These are phyloP conservation scores for Leccinum ponderosum DNA, from an alignment of 1,284 basidiomycete species.

Conservation along the genomic window DNA sequence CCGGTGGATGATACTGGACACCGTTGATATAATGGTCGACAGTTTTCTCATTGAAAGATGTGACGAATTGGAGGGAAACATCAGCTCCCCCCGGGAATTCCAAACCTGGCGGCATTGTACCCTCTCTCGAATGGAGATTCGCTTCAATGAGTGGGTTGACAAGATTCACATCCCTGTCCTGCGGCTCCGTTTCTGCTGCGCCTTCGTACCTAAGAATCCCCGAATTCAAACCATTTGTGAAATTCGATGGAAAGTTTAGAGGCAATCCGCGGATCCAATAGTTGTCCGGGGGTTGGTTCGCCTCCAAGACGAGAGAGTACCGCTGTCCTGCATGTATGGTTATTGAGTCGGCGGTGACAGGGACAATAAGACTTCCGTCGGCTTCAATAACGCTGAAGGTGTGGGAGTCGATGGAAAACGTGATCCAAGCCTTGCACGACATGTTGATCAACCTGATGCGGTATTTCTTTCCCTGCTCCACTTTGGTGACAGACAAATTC, in stretches of 20 bases:
- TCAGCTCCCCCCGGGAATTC: slow-evolving; percentile 28
- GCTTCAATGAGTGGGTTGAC: slow-evolving; percentile 15
- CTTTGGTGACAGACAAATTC: slow-evolving; percentile 38
- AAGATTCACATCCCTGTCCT: slow-evolving; percentile 22
- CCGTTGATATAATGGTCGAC: slow-evolving; percentile 31
- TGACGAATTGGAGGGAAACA: slow-evolving; percentile 28
- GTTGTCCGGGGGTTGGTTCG: slow-evolving; percentile 37
- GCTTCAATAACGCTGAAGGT: slow-evolving; percentile 42
- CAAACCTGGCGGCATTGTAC: slow-evolving; percentile 18
- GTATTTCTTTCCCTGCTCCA: slow-evolving; percentile 35
- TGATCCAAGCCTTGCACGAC: slow-evolving; percentile 42
- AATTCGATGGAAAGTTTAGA: slow-evolving; percentile 20
- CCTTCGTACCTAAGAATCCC: slow-evolving; percentile 56
- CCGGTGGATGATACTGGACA: slow-evolving; percentile 30
- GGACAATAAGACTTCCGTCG: slow-evolving; percentile 38
- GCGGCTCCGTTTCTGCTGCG: slow-evolving; percentile 44
- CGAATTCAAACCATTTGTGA: slow-evolving; percentile 30
- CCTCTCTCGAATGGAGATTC: slow-evolving; percentile 15
- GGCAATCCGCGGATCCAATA: slow-evolving; percentile 40
- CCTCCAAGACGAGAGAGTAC: slow-evolving; percentile 39
- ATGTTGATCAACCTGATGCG: slow-evolving; percentile 44
- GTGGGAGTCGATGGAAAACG: slow-evolving; percentile 44
- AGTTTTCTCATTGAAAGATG: slow-evolving; percentile 9
- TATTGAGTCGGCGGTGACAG: slow-evolving; percentile 32
- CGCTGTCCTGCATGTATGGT: slow-evolving; percentile 38